Evolutionary conservation across 179 eudicot genomes (phyloP).

Genomic region (Sideroxylon spinosum): DNA sequence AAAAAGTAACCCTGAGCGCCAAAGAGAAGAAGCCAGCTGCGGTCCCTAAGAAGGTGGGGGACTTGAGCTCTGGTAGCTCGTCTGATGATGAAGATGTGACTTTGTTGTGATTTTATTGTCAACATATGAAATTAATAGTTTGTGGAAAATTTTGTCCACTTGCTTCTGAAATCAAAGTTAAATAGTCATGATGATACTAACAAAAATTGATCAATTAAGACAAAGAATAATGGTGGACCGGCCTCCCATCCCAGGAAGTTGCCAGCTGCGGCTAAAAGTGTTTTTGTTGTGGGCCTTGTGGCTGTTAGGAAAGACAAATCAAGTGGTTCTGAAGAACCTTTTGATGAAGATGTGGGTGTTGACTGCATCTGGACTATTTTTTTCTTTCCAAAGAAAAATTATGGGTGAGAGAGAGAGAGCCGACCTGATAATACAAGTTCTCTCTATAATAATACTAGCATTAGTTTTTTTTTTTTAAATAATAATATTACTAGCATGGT

Average conservation of each 20-base stretch:
- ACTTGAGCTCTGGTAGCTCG: too few species aligned
- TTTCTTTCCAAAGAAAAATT: too few species aligned
- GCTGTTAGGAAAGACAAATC: conserved; percentile 34
- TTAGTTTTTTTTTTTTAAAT: too few species aligned
- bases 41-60: too few species aligned
- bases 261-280: conserved; percentile 34
- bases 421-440: too few species aligned
- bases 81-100: too few species aligned
- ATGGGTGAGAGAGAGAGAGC: neutral
- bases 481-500: too few species aligned
- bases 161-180: neutral
- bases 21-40: too few species aligned
- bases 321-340: conserved; percentile 35
- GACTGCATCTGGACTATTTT: neutral
- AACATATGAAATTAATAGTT: neutral
- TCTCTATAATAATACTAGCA: too few species aligned
- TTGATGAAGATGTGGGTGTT: conserved; percentile 15
- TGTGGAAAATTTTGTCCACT: neutral
- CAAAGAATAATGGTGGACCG: conserved; percentile 13
- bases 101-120: too few species aligned
- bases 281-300: conserved; percentile 13
- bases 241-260: conserved; percentile 24
- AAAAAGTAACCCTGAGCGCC: too few species aligned
- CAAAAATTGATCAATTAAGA: conserved; percentile 1
- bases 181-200: neutral